Percentiles rank a stretch among this genome's conserved stretches.
Conservation (phyloP, 1,284 basidiomycete genomes). For the Ceratobasidium sp. region DNA sequence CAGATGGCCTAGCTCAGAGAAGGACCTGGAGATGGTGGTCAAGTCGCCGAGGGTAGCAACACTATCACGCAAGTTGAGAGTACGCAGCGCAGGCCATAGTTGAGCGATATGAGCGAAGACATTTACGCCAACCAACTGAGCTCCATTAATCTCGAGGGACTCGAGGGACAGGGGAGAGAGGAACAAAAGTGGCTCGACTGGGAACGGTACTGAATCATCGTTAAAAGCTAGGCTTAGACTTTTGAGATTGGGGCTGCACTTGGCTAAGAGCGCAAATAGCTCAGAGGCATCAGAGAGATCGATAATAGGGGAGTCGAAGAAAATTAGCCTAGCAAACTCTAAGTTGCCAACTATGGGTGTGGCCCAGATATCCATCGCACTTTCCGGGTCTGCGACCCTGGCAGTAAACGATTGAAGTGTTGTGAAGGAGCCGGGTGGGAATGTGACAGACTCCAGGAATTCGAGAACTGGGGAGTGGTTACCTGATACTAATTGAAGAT, state of each 20-base stretch:
- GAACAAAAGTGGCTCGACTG: not conserved
- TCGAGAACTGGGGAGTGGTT: no score
- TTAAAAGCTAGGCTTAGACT: not conserved
- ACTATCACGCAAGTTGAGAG: not conserved
- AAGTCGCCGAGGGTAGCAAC: not conserved
- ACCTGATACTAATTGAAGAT: no score
- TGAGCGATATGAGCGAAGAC: not conserved
- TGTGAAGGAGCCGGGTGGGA: no score
- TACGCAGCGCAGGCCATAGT: constrained; percentile 1
- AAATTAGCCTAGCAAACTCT: no score
- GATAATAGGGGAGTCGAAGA: no score
- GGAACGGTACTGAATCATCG: not conserved
- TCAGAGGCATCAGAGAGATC: no score
- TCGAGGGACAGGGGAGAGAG: not conserved
- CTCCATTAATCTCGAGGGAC: not conserved
- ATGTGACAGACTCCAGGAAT: no score
- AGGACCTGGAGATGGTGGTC: not conserved
- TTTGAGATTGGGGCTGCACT: not conserved
- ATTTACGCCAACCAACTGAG: not conserved
- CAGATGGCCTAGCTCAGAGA: not conserved
- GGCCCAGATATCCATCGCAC: no score
- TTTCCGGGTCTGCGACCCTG: no score
- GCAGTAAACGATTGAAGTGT: no score
- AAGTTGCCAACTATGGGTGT: no score
- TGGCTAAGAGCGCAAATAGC: no score